Conservation (phyloP, 371 early-diverging fungal species). For the Mucor saturninus region DNA sequence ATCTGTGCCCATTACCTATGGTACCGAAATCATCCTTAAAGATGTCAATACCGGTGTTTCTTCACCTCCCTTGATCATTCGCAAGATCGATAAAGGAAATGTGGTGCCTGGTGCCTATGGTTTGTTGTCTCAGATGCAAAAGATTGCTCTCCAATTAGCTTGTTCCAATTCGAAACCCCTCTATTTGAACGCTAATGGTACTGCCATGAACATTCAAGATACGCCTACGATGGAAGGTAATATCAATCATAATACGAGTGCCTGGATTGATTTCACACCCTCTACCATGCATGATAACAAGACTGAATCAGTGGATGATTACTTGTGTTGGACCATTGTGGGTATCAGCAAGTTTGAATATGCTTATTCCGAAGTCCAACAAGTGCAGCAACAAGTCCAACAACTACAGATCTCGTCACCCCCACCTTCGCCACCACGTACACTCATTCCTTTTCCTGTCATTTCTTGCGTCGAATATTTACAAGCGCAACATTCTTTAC, state of each 20-base stretch:
- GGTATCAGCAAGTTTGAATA: slow-evolving; percentile 65
- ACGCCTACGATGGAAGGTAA: slow-evolving; percentile 9
- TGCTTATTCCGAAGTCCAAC: slow-evolving; percentile 46
- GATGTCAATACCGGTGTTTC: slow-evolving; percentile 67
- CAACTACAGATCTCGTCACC: slow-evolving; percentile 30
- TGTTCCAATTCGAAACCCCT: slow-evolving; percentile 36
- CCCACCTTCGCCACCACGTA: slow-evolving; percentile 45
- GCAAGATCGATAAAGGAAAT: slow-evolving; percentile 80
- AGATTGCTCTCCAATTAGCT: slow-evolving; percentile 73
- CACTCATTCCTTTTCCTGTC: slow-evolving; percentile 48
- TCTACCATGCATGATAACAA: not conserved
- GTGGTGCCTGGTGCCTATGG: slow-evolving; percentile 67
- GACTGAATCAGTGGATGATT: slow-evolving; percentile 65
- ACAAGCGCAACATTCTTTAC: slow-evolving; percentile 27
- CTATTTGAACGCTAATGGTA: slow-evolving; percentile 45
- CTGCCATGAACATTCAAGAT: slow-evolving; percentile 22
- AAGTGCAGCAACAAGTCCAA: slow-evolving; percentile 22
- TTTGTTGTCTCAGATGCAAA: slow-evolving; percentile 88
- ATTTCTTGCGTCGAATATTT: slow-evolving; percentile 33
- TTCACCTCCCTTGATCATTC: slow-evolving; percentile 76
- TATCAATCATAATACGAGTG: slow-evolving; percentile 24
- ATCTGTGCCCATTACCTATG: slow-evolving; percentile 69
- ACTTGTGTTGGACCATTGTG: slow-evolving; percentile 87
- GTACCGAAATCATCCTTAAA: slow-evolving; percentile 75
- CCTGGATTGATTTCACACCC: slow-evolving; percentile 41